A percentile compares a stretch with the other conserved stretches of the same genome.
Evolutionary conservation across 371 early-diverging fungal species (phyloP).

Genomic region (Saksenaea oblongispora): DNA sequence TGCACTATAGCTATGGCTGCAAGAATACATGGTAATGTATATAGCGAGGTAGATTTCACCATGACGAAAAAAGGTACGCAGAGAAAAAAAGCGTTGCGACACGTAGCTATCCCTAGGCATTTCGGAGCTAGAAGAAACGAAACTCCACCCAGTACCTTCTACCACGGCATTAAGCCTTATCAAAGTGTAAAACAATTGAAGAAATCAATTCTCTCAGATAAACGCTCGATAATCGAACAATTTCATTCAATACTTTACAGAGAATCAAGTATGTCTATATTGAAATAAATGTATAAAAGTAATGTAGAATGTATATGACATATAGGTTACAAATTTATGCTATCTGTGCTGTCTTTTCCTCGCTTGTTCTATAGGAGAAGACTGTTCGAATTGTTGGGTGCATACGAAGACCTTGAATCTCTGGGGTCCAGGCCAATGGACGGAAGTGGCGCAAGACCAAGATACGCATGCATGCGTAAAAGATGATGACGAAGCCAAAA

Average conservation of each 20-base stretch:
- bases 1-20: constrained; percentile 29
- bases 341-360: neutral
- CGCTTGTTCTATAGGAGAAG: neutral
- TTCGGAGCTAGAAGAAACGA: too few relatives aligned
- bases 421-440: constrained; percentile 70
- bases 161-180: too few relatives aligned
- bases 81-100: neutral
- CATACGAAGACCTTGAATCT: constrained; percentile 78
- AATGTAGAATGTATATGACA: neutral
- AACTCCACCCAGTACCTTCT: too few relatives aligned
- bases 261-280: neutral
- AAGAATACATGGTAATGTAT: constrained; percentile 33
- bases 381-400: constrained; percentile 53
- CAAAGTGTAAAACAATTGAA: too few relatives aligned
- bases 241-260: too few relatives aligned
- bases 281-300: neutral
- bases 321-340: neutral
- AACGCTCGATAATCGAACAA: too few relatives aligned
- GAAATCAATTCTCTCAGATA: too few relatives aligned
- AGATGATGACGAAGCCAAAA: constrained; percentile 74
- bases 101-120: too few relatives aligned
- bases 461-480: constrained; percentile 73
- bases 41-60: neutral
- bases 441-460: constrained; percentile 52
- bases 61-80: neutral